These are phyloP conservation scores for Oidiodendron maius DNA, from an alignment of 495 filamentous ascomycete species.

Conservation along the genomic window DNA sequence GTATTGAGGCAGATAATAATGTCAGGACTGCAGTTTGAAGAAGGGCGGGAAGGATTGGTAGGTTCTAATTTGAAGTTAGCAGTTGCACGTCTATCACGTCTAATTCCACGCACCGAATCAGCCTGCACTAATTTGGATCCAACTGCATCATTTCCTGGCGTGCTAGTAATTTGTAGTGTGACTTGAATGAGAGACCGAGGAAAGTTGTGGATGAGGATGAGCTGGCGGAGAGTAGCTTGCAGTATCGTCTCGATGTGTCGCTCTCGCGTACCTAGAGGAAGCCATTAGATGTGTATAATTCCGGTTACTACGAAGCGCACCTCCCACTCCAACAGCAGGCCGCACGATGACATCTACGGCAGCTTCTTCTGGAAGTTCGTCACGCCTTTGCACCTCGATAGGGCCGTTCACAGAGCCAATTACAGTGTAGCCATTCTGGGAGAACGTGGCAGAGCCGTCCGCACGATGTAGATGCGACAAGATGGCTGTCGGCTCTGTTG, in stretches of 20 bases:
- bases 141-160: conserved; percentile 48
- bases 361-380: conserved; percentile 85
- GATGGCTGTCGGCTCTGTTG: conserved; percentile 37
- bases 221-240: conserved; percentile 57
- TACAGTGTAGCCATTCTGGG: conserved; percentile 70
- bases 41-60: conserved; percentile 67
- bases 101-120: conserved; percentile 33
- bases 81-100: neutral
- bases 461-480: conserved; percentile 60
- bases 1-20: conserved; percentile 70
- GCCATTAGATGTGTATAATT: conserved; percentile 24
- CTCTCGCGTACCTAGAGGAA: conserved; percentile 57
- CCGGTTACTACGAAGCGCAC: conserved; percentile 40
- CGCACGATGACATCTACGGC: conserved; percentile 85
- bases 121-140: conserved; percentile 45
- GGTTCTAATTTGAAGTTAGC: conserved; percentile 45
- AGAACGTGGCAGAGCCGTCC: conserved; percentile 85
- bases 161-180: conserved; percentile 55
- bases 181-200: conserved; percentile 64
- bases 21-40: conserved; percentile 67
- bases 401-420: conserved; percentile 86
- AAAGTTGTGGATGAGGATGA: conserved; percentile 63
- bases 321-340: conserved; percentile 76
- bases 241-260: conserved; percentile 68
- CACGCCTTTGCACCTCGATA: conserved; percentile 81